Evolutionary conservation across 164 flowering plant genomes (phyloP).

Genomic region (Liriodendron chinense): DNA sequence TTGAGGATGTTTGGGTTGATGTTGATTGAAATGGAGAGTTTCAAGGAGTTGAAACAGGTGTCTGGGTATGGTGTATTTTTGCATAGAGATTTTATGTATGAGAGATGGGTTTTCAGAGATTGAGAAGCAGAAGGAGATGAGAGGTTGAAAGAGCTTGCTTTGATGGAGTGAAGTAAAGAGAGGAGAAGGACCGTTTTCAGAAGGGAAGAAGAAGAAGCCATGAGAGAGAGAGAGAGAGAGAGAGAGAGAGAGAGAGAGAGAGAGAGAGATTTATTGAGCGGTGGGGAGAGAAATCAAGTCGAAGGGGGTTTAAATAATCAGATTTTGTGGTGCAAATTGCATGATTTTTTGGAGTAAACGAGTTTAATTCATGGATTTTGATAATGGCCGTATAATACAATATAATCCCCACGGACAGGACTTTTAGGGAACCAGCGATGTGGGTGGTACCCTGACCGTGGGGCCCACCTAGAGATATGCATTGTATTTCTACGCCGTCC

Average conservation of each 20-base stretch:
- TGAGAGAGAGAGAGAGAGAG: not conserved
- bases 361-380: too few species aligned
- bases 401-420: too few species aligned
- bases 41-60: slow-evolving; percentile 53
- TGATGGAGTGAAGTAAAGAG: slow-evolving; percentile 1
- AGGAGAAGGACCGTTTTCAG: slow-evolving; percentile 5
- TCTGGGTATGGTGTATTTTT: slow-evolving; percentile 76
- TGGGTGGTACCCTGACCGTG: too few species aligned
- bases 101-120: slow-evolving; percentile 19
- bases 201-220: slow-evolving; percentile 22
- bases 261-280: not conserved
- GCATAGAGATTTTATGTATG: slow-evolving; percentile 50
- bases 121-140: slow-evolving; percentile 11
- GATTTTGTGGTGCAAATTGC: not conserved
- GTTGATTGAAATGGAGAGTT: slow-evolving; percentile 67
- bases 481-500: too few species aligned
- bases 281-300: not conserved
- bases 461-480: too few species aligned
- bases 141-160: slow-evolving; percentile 9
- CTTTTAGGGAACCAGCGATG: too few species aligned
- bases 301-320: not conserved
- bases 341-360: too few species aligned
- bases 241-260: not conserved
- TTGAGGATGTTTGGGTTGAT: slow-evolving; percentile 51
- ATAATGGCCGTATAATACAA: too few species aligned